Percentiles rank a stretch among this genome's conserved stretches.
phyloP scores from a whole-genome alignment of 176 grass and related monocot genomes.

The Phragmites australis region DNA sequence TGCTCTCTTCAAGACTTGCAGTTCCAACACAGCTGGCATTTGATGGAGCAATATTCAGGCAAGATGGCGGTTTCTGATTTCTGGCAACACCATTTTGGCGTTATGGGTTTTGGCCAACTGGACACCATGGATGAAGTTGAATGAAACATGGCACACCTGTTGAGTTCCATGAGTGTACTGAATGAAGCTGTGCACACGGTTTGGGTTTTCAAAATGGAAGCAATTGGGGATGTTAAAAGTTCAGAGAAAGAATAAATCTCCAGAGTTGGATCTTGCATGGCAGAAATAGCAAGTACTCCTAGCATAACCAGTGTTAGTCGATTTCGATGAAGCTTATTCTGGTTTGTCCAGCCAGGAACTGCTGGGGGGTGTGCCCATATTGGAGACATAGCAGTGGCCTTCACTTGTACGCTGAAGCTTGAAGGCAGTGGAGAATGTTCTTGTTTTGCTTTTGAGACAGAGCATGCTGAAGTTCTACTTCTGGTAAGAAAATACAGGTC shows the following conservation, averaged over 20 bases:
- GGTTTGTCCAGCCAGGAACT: neutral
- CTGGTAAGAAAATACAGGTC: too few relatives aligned
- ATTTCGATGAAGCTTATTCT: neutral
- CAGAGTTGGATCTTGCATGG: neutral
- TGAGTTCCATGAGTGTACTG: neutral
- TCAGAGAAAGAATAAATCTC: neutral
- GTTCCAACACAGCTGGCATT: neutral
- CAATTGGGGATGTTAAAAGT: neutral
- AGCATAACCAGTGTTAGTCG: too few relatives aligned
- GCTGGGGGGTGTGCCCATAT: neutral
- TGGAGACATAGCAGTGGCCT: too few relatives aligned
- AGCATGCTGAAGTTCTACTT: too few relatives aligned
- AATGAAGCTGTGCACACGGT: neutral
- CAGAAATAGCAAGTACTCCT: too few relatives aligned
- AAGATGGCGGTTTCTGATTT: neutral
- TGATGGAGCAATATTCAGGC: neutral
- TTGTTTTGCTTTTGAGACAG: too few relatives aligned
- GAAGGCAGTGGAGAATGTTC: too few relatives aligned
- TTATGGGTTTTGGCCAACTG: neutral
- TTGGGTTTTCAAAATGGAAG: neutral
- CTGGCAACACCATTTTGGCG: neutral
- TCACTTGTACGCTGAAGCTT: too few relatives aligned
- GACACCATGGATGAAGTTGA: neutral
- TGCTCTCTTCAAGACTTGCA: neutral
- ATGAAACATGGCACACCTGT: neutral